Base-by-base conservation (phyloP, 805 yeast genomes). In the Myxozyma melibiosi region DNA sequence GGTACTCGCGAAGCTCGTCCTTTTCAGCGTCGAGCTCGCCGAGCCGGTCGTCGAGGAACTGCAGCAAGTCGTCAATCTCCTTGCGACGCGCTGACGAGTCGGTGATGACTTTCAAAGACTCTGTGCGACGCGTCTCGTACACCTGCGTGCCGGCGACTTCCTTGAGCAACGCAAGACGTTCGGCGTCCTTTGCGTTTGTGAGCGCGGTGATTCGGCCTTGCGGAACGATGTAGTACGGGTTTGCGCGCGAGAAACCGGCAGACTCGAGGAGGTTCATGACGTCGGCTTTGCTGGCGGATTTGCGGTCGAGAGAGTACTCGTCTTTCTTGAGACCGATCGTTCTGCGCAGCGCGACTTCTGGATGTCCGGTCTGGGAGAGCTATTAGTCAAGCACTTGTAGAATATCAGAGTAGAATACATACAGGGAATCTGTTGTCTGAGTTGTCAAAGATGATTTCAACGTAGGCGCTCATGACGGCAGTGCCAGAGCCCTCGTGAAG, bases 111-210 rank as follows among this genome's bases (percentile, higher is more conserved):
- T 84, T 86, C 58, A 79, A 74, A 0, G 96, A 88, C 55, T 90
- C 96, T 56, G 79, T 80, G 53, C 91, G 76, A 70, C 88, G 88
- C 37, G 79, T 75, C 67, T 94, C 98, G 73, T 92, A 94, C 2
- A 91, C 87, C 57, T 84, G 85, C 0, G 98, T 96, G 18, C 99
- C 99, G 30, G 97, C 94, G 33, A 92, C 96, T 67, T 90, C 96
- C 64, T 92, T 90, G 64, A 94, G 74, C 38, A 91, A 74, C 34
- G 81, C 79, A 50, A 92, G 76, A 59, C 97, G 80, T 68, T 91
- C 97, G 2, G 81, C 68, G 68, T 90, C 97, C 65, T 88, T 88
- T 0, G 97, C 92, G 68, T 90, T 90, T 0, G 98, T 92, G 57
- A 94, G 76, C 0, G 88, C 79, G 0, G 96, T 86, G 65, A 94